phyloP scores from a whole-genome alignment of 176 grass and related monocot species.

The Ensete ventricosum region DNA sequence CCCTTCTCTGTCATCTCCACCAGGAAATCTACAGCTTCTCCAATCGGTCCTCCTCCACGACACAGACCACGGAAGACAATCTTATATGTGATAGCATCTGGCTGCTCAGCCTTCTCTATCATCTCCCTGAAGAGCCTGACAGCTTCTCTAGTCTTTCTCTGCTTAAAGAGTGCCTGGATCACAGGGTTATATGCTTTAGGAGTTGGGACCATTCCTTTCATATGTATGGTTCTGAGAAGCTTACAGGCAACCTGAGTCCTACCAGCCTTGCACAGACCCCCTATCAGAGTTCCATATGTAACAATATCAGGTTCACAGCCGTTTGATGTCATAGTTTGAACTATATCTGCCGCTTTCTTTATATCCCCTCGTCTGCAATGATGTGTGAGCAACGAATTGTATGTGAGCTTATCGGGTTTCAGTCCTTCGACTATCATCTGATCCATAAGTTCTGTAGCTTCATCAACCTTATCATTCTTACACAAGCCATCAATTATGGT shows the following conservation, averaged over 20 bases:
- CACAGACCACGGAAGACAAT: conserved; percentile 73
- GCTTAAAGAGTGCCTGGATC: conserved; percentile 59
- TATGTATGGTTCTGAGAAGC: conserved; percentile 59
- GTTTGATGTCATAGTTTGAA: conserved; percentile 70
- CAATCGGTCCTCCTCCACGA: conserved; percentile 63
- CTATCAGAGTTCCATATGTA: conserved; percentile 71
- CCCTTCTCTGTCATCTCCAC: conserved; percentile 65
- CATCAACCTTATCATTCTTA: conserved; percentile 54
- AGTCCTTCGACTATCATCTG: conserved; percentile 68
- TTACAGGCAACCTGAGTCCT: conserved; percentile 75
- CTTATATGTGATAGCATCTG: conserved; percentile 73
- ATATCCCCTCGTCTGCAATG: conserved; percentile 87
- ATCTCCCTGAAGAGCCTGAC: conserved; percentile 81
- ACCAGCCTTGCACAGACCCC: conserved; percentile 74
- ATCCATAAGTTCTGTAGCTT: conserved; percentile 60
- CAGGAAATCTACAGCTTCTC: conserved; percentile 80
- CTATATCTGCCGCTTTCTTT: conserved; percentile 56
- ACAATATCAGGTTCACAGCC: conserved; percentile 75
- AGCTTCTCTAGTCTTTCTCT: conserved; percentile 46
- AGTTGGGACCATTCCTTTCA: conserved; percentile 59
- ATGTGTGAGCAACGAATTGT: conserved; percentile 76
- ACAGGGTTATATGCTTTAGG: conserved; percentile 77
- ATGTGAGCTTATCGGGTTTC: conserved; percentile 74
- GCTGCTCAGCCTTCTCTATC: conserved; percentile 50
- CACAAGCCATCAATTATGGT: conserved; percentile 75